Evolutionary conservation across 2,329 filamentous ascomycete genomes (phyloP), one percentile per base, ranked within the genome.

Genomic region (Fusarium sp.): DNA sequence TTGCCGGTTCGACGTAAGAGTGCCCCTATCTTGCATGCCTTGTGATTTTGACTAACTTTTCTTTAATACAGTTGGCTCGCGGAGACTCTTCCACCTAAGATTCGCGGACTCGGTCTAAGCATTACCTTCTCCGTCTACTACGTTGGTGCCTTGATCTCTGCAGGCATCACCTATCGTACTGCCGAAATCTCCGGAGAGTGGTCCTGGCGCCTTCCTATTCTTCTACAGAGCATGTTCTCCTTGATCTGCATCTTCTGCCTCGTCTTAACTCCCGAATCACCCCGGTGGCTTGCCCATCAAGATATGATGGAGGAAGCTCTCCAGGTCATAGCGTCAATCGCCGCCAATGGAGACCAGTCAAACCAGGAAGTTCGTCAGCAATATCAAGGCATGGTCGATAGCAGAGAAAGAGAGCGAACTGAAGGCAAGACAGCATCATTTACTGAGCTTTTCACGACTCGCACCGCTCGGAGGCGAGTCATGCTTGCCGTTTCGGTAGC

Each of bases 1-100:
- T 57, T 29, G 31, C 39, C 14, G 41, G 54, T 20, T 36, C 54
- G 1, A 57, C 54, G 39, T 57, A 36, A 17, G n/a, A 8, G 2
- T 5, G 1, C 5, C 14, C 10, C 14, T 3, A 2, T 7, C 25
- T 7, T 3, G 7, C 25, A 2, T 15, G 5, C 2, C 13, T 3
- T 20, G 18, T 10, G 22, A 9, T 14, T 22, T 6, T 3, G 10
- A 22, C 50, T 55, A 3, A 45, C 22, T 5, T 20, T 9, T 33
- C 3, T 33, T 4, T 1, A 33, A 4, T 14, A 2, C 13, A 55
- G 53, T 9, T 55, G 53, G 53, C 31, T 57, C 3, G 54, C 54
- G 0, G 54, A 57, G 18, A 47, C 54, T 17, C 54, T 57, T 1
- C 54, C 54, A 3, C 39, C 41, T 0, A 47, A 22, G 6, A 47